Conservation (phyloP, 371 early-diverging fungal species). For the Haplosporangium sp. region DNA sequence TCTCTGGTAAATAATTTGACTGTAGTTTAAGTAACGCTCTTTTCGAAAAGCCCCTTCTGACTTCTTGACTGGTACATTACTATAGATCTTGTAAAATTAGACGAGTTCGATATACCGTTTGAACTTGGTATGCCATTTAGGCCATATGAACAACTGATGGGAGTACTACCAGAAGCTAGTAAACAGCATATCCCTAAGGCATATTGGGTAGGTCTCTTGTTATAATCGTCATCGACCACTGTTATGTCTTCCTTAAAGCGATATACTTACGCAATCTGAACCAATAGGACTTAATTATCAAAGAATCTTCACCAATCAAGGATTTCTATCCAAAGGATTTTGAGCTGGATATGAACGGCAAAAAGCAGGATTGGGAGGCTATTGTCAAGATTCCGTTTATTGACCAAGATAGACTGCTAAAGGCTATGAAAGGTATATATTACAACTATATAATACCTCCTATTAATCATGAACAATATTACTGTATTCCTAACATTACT, state of each 20-base stretch:
- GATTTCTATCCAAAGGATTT: slow-evolving; percentile 96
- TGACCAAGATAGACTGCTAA: slow-evolving; percentile 85
- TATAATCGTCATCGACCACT: not conserved
- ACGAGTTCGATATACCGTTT: slow-evolving; percentile 74
- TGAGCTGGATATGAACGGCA: slow-evolving; percentile 97
- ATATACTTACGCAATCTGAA: not conserved
- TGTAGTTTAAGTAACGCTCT: not conserved
- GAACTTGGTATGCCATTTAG: slow-evolving; percentile 89
- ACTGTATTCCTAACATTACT: not conserved
- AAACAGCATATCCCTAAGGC: slow-evolving; percentile 82
- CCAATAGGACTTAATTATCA: slow-evolving; percentile 81
- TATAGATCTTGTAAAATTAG: slow-evolving; percentile 67
- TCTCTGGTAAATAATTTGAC: slow-evolving; percentile 76
- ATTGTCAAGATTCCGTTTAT: slow-evolving; percentile 96
- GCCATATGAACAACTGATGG: slow-evolving; percentile 99
- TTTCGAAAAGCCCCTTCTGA: not conserved
- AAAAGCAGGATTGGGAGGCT: slow-evolving; percentile 98
- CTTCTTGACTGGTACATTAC: too few species aligned
- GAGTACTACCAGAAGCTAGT: slow-evolving; percentile 94
- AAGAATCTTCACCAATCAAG: slow-evolving; percentile 84
- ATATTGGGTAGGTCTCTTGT: slow-evolving; percentile 68
- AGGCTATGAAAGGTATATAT: slow-evolving; percentile 75
- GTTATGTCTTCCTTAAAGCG: not conserved
- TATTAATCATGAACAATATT: not conserved
- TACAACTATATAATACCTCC: not conserved